Evolutionary conservation across 768 basidiomycete species (phyloP), one percentile per base, ranked within the genome.

Genomic region (Termitomyces sp.): DNA sequence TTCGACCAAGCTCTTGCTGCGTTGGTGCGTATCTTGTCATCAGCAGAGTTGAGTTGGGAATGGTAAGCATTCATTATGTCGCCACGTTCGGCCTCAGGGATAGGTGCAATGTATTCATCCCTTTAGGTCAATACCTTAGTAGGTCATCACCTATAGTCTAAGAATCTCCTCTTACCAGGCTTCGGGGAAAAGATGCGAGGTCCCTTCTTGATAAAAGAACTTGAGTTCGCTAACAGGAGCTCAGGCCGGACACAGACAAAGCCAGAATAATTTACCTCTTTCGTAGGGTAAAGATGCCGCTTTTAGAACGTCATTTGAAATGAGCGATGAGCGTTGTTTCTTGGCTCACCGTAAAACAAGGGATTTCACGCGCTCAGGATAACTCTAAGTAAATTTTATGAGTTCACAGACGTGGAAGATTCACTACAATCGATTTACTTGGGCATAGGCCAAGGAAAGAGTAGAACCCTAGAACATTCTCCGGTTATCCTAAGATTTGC

Each of bases 171-270:
- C 47, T 31, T 39, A 91, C 92, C 92, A 96, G 63, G 92, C 91
- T 72, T 93, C 90, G 0, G 92, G 91, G 77, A 93, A 94, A 31
- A 92, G 70, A 68, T 88, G 85, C 5, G 86, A 87, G 12, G 90
- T 74, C 15, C 92, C 92, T 2, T 90, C 82, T 75, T 94, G 93
- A 71, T 95, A 97, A 77, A 97, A 96, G 77, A 94, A 98, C 20
- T 82, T 80, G 41, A 97, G 81, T 72, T 98, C 94, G 64, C 86
- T 79, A 31, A 37, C 37, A 24, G 31, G 24, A 47, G 10, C 24
- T 54, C n/a, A 34, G 24, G 24, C 6, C 33, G 44, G 20, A 6
- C 28, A 41, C 13, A 12, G 12, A 54, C 10, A 18, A 10, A 12
- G 36, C 20, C 26, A 46, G 16, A 24, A 44, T 33, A 9, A 12